Conservation (phyloP, 768 basidiomycete species). For the Botryobasidium botryosum region DNA sequence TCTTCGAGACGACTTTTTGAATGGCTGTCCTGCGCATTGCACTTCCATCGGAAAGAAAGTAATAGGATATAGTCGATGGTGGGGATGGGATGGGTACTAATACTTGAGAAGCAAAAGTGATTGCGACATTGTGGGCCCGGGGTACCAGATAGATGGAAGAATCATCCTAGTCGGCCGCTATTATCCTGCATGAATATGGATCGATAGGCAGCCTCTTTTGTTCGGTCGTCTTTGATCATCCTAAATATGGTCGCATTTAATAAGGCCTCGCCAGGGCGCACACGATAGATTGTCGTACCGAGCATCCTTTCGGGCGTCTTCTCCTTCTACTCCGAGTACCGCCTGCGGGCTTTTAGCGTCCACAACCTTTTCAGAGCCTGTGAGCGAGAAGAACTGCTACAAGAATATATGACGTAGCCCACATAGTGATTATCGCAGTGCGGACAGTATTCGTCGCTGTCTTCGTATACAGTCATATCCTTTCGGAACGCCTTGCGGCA, state of each 20-base stretch:
- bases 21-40: too few species aligned
- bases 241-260: conserved; percentile 24
- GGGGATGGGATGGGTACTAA: too few species aligned
- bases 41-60: too few species aligned
- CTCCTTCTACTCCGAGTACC: conserved; percentile 73
- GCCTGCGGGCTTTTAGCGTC: conserved; percentile 86
- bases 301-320: conserved; percentile 75
- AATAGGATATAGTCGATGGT: too few species aligned
- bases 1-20: too few species aligned
- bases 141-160: too few species aligned
- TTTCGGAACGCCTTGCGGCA: conserved; percentile 95
- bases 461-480: conserved; percentile 82
- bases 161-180: too few species aligned
- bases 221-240: conserved; percentile 80
- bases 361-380: too few species aligned
- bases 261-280: neutral
- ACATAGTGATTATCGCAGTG: conserved; percentile 99
- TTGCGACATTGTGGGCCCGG: too few species aligned
- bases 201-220: conserved; percentile 33
- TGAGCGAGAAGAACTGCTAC: neutral
- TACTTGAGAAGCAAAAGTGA: too few species aligned
- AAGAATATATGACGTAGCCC: conserved; percentile 17
- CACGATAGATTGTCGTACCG: conserved; percentile 36
- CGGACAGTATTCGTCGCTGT: conserved; percentile 96
- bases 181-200: conserved; percentile 35